Evolutionary conservation across 2,329 filamentous ascomycete species (phyloP), one percentile per base, ranked within the genome.

Genomic region (Lasiodiplodia citricola): DNA sequence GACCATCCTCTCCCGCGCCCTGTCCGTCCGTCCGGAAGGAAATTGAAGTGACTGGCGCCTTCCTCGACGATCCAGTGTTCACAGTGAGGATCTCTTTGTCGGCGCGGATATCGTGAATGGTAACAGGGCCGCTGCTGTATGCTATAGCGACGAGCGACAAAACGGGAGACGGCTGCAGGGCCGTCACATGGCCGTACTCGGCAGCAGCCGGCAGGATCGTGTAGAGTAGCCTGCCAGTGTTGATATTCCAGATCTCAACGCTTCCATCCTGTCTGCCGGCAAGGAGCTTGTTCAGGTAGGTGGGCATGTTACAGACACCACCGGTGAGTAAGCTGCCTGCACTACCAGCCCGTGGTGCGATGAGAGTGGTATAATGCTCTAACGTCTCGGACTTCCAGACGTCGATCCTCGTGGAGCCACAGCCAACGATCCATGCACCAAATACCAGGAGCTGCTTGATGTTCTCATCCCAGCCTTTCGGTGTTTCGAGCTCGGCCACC

Each of bases 201-300:
- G 90, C 84, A 10, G 87, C 87, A 0, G 92, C 90, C 0, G 96
- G 92, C 16, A 96, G 83, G 64, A 99, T 90, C 2, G 94, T 96
- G 80, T 97, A 96, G 35, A 99, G 88, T 66, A 97, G 85, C 79
- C 96, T 97, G 58, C 86, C 94, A 3, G 93, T 97, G 77, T 92
- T 96, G 70, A 99, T 84, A 77, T 99, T 99, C 95, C 96, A 99
- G 63, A 99, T 97, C 77, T 99, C 96, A 10, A 97, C 90, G 79
- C 90, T 91, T 7, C 96, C 96, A 78, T 99, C 94, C 71, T 87
- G 88, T 74, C 93, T 90, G 11, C 93, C 96, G 2, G 93, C 92
- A 72, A 98, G 93, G 55, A 99, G 88, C 81, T 99, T 99, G 85
- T 99, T 99, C 70, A 99, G 81, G 79, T 94, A 97, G 0, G 96